These are phyloP conservation scores for Ensete ventricosum DNA, from an alignment of 176 grass and related monocot genomes.

Conservation along the genomic window DNA sequence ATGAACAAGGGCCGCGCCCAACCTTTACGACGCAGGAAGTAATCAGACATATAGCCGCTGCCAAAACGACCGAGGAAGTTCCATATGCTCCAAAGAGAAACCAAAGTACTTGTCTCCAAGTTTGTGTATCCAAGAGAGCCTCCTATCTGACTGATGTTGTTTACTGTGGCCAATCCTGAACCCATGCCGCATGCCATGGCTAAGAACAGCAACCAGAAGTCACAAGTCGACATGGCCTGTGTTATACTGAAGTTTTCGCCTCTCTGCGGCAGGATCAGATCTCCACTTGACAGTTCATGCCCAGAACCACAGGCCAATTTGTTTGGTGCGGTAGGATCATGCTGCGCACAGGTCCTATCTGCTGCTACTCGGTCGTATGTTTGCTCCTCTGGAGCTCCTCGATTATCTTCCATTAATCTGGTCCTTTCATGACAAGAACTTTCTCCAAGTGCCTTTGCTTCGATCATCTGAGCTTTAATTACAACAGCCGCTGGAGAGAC, in stretches of 20 bases:
- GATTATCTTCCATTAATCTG: conserved; percentile 6
- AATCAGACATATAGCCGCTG: conserved; percentile 41
- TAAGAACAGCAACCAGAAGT: conserved; percentile 65
- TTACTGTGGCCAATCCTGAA: conserved; percentile 62
- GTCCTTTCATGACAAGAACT: background rate
- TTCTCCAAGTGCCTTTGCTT: conserved; percentile 5
- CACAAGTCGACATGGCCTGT: conserved; percentile 40
- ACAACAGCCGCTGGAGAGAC: conserved; percentile 40
- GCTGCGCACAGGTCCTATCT: background rate
- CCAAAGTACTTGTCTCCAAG: conserved; percentile 45
- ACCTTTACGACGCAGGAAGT: conserved; percentile 38
- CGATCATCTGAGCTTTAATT: conserved; percentile 39
- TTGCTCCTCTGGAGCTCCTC: background rate
- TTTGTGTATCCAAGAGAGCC: conserved; percentile 47
- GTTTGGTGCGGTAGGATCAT: background rate
- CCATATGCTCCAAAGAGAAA: conserved; percentile 71
- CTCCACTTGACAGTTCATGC: background rate
- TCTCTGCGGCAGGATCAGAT: conserved; percentile 1
- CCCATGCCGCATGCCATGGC: conserved; percentile 69
- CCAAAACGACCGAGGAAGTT: conserved; percentile 63
- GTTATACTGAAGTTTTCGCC: conserved; percentile 37
- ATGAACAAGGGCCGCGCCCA: conserved; percentile 47
- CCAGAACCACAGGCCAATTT: background rate
- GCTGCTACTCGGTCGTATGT: background rate
- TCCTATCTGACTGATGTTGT: conserved; percentile 81